Base-by-base conservation (phyloP, 331 rosid genomes). In the Stylosanthes scabra region DNA sequence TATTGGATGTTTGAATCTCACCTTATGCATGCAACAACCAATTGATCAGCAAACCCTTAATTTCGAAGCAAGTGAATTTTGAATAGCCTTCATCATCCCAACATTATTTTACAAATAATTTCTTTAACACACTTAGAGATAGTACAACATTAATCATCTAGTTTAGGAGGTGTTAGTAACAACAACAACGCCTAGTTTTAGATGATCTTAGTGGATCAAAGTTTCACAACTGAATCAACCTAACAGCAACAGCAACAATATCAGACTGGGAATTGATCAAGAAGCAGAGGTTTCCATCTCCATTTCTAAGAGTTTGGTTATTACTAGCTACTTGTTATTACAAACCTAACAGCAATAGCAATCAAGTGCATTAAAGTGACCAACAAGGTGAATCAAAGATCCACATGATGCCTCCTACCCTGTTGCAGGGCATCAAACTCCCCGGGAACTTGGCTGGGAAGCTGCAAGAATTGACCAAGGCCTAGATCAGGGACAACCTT, bases 361-460 rank as follows among this genome's bases (percentile, higher is more conserved):
- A 51, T 56, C n/a, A 45, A 77, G 41, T 50, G 61, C 78, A 76
- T 81, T 72, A 93, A 59, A 93, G 97, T 8, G 96, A 88, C 96
- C 98, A 93, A 40, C 83, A 90, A 74, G 79, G 70, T 70, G 83
- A 74, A 63, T 83, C 89, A 56, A 15, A 80, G 72, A 63, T 88
- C 96, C 97, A 88, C 81, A 59, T 80, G 86, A 44, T 86, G 90
- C 91, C 94, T 88, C 93, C 97, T 77, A 14, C 82, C 72, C 52
- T 82, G 93, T 29, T 83, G 91, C 11, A 87, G 77, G 74, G 78
- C 54, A 68, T 82, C 89, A 27, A 85, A 74, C 82, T 86, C 93
- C 20, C 85, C 80, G 2, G 85, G 76, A 77, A 78, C 80, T 54
- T 81, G 84, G 59, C 79, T 29, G 60, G 70, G 86, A 46, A 91